phyloP scores from a whole-genome alignment of 2,329 filamentous ascomycete species.

The Xylariaceae sp. region DNA sequence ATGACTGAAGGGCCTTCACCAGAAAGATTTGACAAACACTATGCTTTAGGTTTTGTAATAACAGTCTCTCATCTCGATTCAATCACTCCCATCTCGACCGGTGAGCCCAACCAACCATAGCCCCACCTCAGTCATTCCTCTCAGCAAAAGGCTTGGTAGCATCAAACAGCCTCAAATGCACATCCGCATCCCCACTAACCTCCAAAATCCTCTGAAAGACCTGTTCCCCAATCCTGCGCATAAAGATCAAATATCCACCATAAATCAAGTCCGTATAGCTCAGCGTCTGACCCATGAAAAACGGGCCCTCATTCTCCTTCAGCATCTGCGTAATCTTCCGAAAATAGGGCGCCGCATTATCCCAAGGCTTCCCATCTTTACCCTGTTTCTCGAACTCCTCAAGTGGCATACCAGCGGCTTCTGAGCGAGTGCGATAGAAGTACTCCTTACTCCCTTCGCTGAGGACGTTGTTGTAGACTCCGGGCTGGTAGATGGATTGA shows the following conservation, averaged over 20 bases:
- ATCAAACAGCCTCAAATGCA: constrained; percentile 39
- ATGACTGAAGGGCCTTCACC: no score
- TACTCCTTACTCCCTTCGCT: constrained; percentile 48
- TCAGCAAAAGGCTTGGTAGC: constrained; percentile 39
- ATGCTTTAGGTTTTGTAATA: no score
- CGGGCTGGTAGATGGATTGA: constrained; percentile 40
- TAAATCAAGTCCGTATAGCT: constrained; percentile 58
- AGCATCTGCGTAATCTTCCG: constrained; percentile 42
- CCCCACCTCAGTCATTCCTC: constrained; percentile 31
- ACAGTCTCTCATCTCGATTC: neutral
- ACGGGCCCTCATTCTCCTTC: constrained; percentile 55
- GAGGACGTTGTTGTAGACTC: constrained; percentile 49
- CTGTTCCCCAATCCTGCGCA: constrained; percentile 32
- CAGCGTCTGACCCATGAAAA: constrained; percentile 53
- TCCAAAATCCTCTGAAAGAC: constrained; percentile 34
- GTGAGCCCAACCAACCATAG: neutral
- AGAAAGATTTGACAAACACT: no score
- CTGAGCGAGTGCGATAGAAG: constrained; percentile 51
- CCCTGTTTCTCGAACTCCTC: constrained; percentile 43
- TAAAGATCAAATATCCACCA: constrained; percentile 39
- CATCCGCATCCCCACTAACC: constrained; percentile 33
- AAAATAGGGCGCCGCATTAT: constrained; percentile 34
- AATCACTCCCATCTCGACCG: neutral
- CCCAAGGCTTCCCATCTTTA: constrained; percentile 49
- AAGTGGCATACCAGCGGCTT: constrained; percentile 49